phyloP scores from a whole-genome alignment of 2,329 filamentous ascomycete genomes.

The Scedosporium apiospermum region DNA sequence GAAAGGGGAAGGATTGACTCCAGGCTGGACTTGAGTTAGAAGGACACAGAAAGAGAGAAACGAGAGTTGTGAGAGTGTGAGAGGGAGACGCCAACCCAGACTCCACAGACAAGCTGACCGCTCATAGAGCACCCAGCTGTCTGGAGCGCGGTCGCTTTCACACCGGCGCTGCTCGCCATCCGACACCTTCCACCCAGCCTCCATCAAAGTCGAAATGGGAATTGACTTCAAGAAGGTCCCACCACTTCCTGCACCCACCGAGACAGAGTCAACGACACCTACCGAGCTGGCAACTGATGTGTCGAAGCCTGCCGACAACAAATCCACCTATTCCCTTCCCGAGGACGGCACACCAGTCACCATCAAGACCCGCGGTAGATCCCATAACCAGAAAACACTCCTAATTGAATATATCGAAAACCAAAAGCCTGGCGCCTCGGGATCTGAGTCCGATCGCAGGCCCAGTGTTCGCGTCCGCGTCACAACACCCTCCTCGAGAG shows the following conservation, averaged over 20 bases:
- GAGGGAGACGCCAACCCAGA: not conserved
- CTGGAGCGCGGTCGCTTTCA: not conserved
- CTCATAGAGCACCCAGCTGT: not conserved
- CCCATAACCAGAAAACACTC: constrained; percentile 69
- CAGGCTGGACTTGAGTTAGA: not conserved
- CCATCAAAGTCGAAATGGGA: constrained; percentile 36
- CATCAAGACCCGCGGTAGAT: constrained; percentile 59
- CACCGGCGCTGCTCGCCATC: not conserved
- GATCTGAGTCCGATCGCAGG: constrained; percentile 52
- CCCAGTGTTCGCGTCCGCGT: constrained; percentile 75
- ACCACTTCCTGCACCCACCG: constrained; percentile 70
- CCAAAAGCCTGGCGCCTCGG: constrained; percentile 46
- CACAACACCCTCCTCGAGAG: constrained; percentile 61
- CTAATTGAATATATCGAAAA: constrained; percentile 94
- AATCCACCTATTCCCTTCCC: constrained; percentile 69
- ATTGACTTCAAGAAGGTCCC: constrained; percentile 46
- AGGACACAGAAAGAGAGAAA: not conserved
- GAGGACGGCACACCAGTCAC: constrained; percentile 88
- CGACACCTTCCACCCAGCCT: not conserved
- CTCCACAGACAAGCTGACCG: not conserved
- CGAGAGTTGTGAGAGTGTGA: too few species aligned
- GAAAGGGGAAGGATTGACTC: constrained; percentile 2
- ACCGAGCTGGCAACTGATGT: constrained; percentile 59
- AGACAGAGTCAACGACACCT: constrained; percentile 35
- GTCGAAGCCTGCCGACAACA: constrained; percentile 58